These are phyloP conservation scores for Colletotrichum chlorophyti DNA, from an alignment of 2,329 filamentous ascomycete genomes.

Conservation along the genomic window DNA sequence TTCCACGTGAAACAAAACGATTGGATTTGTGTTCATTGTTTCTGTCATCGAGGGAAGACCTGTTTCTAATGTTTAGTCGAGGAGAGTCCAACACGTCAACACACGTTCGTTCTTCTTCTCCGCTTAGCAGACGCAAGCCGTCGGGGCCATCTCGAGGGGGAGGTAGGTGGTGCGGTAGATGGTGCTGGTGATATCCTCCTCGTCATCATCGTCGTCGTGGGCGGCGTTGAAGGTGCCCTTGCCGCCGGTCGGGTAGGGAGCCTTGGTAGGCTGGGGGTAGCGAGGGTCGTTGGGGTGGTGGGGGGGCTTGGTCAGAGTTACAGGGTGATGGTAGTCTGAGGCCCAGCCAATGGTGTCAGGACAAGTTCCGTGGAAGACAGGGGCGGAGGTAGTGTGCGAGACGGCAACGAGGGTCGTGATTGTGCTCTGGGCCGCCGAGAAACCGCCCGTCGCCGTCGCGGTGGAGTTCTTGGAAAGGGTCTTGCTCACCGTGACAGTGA, in stretches of 20 bases:
- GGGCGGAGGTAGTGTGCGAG: conserved; percentile 2
- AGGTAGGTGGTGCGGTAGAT: conserved; percentile 26
- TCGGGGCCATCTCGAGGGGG: conserved; percentile 17
- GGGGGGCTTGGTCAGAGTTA: conserved; percentile 24
- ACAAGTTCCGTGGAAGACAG: conserved; percentile 21
- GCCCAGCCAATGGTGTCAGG: conserved; percentile 28
- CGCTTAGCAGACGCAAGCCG: conserved; percentile 15
- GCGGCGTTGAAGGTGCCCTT: neutral
- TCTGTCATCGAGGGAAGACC: too few species aligned
- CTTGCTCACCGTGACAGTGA: conserved; percentile 34
- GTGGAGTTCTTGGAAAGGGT: conserved; percentile 27
- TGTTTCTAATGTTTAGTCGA: neutral
- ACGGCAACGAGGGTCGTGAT: conserved; percentile 16
- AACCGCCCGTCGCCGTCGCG: conserved; percentile 24
- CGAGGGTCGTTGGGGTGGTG: conserved; percentile 1
- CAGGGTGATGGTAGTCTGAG: conserved; percentile 25
- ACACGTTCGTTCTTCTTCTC: neutral
- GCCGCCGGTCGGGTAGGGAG: neutral
- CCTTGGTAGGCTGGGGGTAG: conserved; percentile 8
- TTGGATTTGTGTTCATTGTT: neutral
- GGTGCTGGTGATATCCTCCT: conserved; percentile 13
- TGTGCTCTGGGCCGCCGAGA: conserved; percentile 13
- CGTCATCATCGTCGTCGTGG: conserved; percentile 5
- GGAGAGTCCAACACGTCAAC: neutral
- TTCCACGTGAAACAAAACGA: neutral